Conservation (phyloP, 306 rosid species). For the Prunus armeniaca region DNA sequence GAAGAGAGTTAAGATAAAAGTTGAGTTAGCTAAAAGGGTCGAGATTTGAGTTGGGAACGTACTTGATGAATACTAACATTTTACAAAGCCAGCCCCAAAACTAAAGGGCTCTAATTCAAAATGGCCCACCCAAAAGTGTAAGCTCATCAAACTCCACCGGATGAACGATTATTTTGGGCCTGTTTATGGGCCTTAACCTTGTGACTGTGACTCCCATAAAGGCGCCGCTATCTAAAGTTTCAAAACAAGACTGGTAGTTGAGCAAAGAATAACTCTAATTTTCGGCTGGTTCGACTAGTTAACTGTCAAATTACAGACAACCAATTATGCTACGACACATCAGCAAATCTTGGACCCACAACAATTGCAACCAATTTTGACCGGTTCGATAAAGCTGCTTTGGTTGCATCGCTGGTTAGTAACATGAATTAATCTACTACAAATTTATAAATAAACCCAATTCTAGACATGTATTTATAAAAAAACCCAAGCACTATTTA, state of each 20-base stretch:
- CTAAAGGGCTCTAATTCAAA: neutral
- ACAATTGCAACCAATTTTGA: neutral
- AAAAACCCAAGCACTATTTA: too few species aligned
- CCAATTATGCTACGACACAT: conserved; percentile 1
- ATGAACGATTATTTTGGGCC: neutral
- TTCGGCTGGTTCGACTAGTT: neutral
- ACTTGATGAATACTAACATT: too few species aligned
- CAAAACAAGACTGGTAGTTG: conserved; percentile 22
- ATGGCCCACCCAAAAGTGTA: neutral
- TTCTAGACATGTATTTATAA: too few species aligned
- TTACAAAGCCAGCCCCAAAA: neutral
- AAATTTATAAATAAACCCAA: too few species aligned
- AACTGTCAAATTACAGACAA: neutral
- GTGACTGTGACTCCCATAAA: neutral
- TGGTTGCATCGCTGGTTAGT: neutral
- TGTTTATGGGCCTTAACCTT: neutral
- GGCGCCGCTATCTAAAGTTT: conserved; percentile 8
- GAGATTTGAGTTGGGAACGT: too few species aligned
- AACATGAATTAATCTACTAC: neutral
- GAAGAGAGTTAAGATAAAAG: too few species aligned
- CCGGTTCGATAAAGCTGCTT: neutral
- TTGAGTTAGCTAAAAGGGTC: too few species aligned
- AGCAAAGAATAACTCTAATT: neutral
- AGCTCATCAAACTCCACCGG: neutral
- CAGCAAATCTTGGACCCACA: neutral